These are phyloP conservation scores for Rutstroemia sp. DNA, from an alignment of 2,329 filamentous ascomycete genomes.

Conservation along the genomic window DNA sequence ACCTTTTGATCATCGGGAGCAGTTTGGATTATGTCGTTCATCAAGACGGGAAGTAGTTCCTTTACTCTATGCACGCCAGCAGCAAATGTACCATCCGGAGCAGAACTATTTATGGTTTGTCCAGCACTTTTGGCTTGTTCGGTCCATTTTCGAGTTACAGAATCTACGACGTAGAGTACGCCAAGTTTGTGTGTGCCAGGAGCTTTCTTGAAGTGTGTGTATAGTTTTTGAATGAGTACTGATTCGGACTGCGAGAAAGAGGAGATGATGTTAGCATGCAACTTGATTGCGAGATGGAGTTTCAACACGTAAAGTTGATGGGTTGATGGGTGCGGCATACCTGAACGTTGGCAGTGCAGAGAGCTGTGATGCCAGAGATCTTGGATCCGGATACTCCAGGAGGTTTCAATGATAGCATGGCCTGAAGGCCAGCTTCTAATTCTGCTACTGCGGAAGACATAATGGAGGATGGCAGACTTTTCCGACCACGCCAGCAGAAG, in stretches of 20 bases:
- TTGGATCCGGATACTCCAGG: constrained; percentile 91
- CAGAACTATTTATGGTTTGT: constrained; percentile 72
- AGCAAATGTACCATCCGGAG: constrained; percentile 86
- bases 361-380: constrained; percentile 76
- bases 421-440: constrained; percentile 82
- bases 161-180: constrained; percentile 99
- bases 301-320: background rate
- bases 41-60: constrained; percentile 84
- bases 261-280: constrained; percentile 13
- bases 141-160: constrained; percentile 97
- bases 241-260: constrained; percentile 69
- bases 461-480: constrained; percentile 26
- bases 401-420: constrained; percentile 83
- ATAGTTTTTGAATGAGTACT: constrained; percentile 90
- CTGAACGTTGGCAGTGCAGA: constrained; percentile 87
- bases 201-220: constrained; percentile 93
- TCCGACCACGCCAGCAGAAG: constrained; percentile 2
- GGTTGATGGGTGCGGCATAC: constrained; percentile 44
- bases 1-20: constrained; percentile 95
- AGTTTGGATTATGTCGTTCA: constrained; percentile 88
- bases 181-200: constrained; percentile 94
- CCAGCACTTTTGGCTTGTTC: constrained; percentile 85
- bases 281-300: background rate
- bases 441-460: constrained; percentile 86
- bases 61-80: constrained; percentile 95